Conservation (phyloP, 495 filamentous ascomycete species). For the Endocarpon pusillum region DNA sequence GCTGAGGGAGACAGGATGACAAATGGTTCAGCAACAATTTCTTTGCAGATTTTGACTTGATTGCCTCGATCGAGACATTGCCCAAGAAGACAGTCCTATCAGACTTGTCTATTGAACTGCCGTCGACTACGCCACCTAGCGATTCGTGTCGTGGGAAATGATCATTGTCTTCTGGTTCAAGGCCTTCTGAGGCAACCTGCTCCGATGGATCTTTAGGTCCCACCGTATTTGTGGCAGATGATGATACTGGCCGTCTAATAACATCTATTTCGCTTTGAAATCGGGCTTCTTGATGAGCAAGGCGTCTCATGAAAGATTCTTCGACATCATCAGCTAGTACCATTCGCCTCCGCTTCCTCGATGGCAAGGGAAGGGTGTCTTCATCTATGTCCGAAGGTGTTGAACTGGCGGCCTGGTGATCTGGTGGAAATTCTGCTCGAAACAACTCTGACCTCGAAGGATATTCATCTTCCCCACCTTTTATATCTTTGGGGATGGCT, state of each 20-base stretch:
- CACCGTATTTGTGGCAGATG: too few relatives aligned
- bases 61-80: constrained; percentile 69
- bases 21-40: constrained; percentile 58
- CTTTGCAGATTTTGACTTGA: constrained; percentile 63
- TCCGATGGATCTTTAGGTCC: too few relatives aligned
- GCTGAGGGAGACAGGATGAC: constrained; percentile 31
- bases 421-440: too few relatives aligned
- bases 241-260: too few relatives aligned
- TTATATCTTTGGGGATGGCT: too few relatives aligned
- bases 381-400: constrained; percentile 16
- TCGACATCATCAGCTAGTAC: constrained; percentile 62
- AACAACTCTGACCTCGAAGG: too few relatives aligned
- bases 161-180: constrained; percentile 9
- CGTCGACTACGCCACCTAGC: constrained; percentile 20
- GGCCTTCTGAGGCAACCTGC: constrained; percentile 8
- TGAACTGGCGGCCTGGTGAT: constrained; percentile 15
- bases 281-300: constrained; percentile 48
- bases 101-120: constrained; percentile 61
- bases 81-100: constrained; percentile 82
- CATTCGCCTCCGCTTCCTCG: constrained; percentile 63
- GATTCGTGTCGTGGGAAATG: constrained; percentile 41
- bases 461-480: too few relatives aligned
- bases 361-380: constrained; percentile 21
- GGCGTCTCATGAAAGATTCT: constrained; percentile 56
- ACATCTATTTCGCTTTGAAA: too few relatives aligned